Evolutionary conservation across 139 green algal species (phyloP).

Genomic region (Yamagishiella unicocca): DNA sequence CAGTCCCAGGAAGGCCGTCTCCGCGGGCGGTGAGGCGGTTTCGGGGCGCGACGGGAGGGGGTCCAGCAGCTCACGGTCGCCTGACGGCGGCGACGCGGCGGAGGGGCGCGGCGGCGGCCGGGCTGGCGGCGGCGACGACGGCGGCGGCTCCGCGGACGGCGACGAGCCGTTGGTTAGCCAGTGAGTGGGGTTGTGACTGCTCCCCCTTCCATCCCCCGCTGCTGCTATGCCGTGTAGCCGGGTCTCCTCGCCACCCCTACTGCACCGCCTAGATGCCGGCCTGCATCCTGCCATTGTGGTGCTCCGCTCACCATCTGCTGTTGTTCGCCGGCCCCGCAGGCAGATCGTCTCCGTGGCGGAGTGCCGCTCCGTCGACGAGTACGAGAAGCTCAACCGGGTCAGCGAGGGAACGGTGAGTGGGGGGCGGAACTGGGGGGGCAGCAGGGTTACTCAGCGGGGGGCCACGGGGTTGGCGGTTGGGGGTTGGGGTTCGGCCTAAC

Average conservation of each 20-base stretch:
- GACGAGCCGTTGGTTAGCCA: slow-evolving; percentile 8
- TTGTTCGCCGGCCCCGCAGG: not conserved
- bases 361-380: slow-evolving; percentile 90
- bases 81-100: not conserved
- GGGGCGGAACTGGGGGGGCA: not conserved
- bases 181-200: not conserved
- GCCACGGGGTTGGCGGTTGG: not conserved
- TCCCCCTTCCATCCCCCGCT: not conserved
- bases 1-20: not conserved
- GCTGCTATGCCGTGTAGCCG: too few species aligned
- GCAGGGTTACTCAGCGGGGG: not conserved
- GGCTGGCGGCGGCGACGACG: slow-evolving; percentile 14
- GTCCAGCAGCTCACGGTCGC: not conserved
- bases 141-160: not conserved
- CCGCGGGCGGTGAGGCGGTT: slow-evolving; percentile 1
- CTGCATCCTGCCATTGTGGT: too few species aligned
- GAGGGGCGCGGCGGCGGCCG: not conserved
- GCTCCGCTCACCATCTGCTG: not conserved
- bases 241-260: not conserved
- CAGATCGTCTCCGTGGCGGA: slow-evolving; percentile 71
- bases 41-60: not conserved
- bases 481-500: too few species aligned
- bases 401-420: slow-evolving; percentile 56
- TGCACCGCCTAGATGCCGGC: too few species aligned
- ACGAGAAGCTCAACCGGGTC: slow-evolving; percentile 88